Evolutionary conservation across 1,139 yeast species (phyloP), one percentile per base, ranked within the genome.

Genomic region (Diutina siamensis): DNA sequence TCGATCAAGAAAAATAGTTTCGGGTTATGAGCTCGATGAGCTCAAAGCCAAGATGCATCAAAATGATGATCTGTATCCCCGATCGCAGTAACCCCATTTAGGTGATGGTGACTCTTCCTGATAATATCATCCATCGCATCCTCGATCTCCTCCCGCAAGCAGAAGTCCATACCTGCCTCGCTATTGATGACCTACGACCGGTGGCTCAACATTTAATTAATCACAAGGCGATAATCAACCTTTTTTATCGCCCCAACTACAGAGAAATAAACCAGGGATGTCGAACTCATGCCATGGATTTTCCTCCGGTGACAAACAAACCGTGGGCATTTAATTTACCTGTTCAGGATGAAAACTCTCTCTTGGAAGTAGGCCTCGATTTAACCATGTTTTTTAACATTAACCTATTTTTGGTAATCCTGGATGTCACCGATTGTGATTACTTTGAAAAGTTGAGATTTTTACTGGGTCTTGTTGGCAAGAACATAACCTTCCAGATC

Each of bases 201-300:
- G 15, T 38, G 10, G 42, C 42, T 12, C 42, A 38, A 25, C 19
- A 5, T n/a, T 22, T 38, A 13, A 38, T 38, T 18, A 38, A 38
- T 25, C 42, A 38, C 9, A 38, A 38, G 17, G 42, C 33, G 20
- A 25, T 25, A 15, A 38, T 38, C 33, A 25, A 25, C 32, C 15
- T 38, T 8, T 38, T 22, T n/a, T 38, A 25, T 25, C 42, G 42
- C 3, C 42, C 42, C 8, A 38, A 38, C 21, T 38, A 38, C 9
- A 31, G 42, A 5, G 42, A 38, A 8, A 15, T 25, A 9, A 38
- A 17, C 2, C 32, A 25, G 5, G 42, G 42, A 4, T 38, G 42
- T 17, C 42, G 32, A 17, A 18, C n/a, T 8, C 42, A 38, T 17
- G 13, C 21, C 2, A 38, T 38, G 31, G 42, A 22, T 4, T 38